phyloP scores from a whole-genome alignment of 176 grass and related monocot species.

The Panicum miliaceum region DNA sequence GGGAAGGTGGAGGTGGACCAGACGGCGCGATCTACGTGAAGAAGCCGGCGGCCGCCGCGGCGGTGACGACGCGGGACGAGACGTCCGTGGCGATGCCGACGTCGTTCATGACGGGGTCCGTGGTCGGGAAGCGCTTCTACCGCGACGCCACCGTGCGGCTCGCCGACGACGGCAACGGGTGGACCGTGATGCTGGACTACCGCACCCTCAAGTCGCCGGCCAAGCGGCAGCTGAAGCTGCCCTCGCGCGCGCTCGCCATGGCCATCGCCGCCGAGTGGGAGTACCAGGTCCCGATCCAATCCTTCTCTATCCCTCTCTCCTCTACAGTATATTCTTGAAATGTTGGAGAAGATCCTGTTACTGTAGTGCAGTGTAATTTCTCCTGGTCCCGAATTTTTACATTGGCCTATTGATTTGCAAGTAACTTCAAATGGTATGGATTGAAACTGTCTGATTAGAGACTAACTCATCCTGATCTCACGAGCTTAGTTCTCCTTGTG shows the following conservation, averaged over 20 bases:
- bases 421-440: background rate
- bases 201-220: slow-evolving; percentile 89
- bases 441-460: background rate
- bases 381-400: background rate
- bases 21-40: slow-evolving; percentile 63
- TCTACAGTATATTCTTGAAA: background rate
- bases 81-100: slow-evolving; percentile 91
- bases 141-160: slow-evolving; percentile 64
- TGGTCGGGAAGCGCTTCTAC: slow-evolving; percentile 98
- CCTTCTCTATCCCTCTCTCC: background rate
- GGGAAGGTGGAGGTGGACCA: slow-evolving; percentile 1
- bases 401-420: background rate
- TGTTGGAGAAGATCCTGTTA: background rate
- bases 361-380: background rate
- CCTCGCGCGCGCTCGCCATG: slow-evolving; percentile 66
- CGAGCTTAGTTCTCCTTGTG: background rate
- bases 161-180: slow-evolving; percentile 92
- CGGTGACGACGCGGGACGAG: slow-evolving; percentile 63
- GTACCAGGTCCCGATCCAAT: slow-evolving; percentile 68
- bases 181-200: slow-evolving; percentile 99
- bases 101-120: slow-evolving; percentile 93
- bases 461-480: slow-evolving; percentile 1
- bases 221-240: slow-evolving; percentile 81
- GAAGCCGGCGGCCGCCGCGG: slow-evolving; percentile 34
- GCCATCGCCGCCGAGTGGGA: slow-evolving; percentile 96